Base-by-base conservation (phyloP, 163 green algal species). In the Prototheca cutis region DNA sequence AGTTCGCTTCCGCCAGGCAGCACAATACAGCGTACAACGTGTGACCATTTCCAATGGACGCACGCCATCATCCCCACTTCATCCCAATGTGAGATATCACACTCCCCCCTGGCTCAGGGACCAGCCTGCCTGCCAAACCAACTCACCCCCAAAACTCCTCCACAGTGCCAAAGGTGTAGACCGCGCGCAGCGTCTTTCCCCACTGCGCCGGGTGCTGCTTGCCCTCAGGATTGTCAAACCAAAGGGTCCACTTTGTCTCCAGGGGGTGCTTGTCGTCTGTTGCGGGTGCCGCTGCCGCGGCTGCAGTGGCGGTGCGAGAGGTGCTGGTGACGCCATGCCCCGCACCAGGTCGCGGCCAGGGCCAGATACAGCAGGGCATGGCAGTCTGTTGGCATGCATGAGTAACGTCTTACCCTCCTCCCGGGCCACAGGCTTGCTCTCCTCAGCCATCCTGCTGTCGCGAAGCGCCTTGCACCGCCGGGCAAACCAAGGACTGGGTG, bases 81-180 rank as follows among this genome's bases (percentile, higher is more conserved):
- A n/a, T n/a, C n/a, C n/a, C n/a, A n/a, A n/a, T n/a, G n/a, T n/a
- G n/a, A 51, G 6, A 0, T 23, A 17, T 21, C 23, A 24, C 17
- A 17, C 10, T 51, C 42, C 17, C 23, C 42, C 1, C 17, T 23
- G 42, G 10, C 1, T 15, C 31, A 5, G 17, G 4, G 18, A 81
- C n/a, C n/a, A n/a, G n/a, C n/a, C n/a, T n/a, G n/a, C n/a, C n/a
- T n/a, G n/a, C n/a, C n/a, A n/a, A n/a, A n/a, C 36, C 36, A 21
- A 10, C 87, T 53, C 74, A 96, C 90, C 91, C 93, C 93, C 93
- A 99, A 61, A 99, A 99, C 64, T 98, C 93, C 75, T 99, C 93
- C n/a, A 98, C 90, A n/a, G 86, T 95, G 65, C 86, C 77, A 67
- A 98, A 98, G 0, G 92, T 94, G 75, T 94, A 96, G 6, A 99